Percentiles rank a stretch among this genome's conserved stretches.
Conservation (phyloP, 495 filamentous ascomycete species). For the Pseudotulostoma volvatum region DNA sequence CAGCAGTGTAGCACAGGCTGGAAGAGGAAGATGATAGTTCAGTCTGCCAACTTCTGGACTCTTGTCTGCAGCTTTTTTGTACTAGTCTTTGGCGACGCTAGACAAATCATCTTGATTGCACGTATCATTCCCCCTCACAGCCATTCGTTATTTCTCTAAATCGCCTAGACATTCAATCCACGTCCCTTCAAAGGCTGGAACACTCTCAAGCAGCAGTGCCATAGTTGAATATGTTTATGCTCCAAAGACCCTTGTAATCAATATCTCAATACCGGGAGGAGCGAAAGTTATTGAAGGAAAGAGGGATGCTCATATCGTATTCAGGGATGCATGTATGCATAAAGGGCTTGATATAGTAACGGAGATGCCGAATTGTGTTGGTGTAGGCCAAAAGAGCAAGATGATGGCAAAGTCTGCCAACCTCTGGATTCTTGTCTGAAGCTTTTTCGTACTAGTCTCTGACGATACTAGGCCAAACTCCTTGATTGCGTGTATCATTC, state of each 20-base stretch:
- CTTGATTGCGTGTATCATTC: constrained; percentile 49
- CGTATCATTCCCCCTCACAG: constrained; percentile 56
- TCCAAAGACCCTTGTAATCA: constrained; percentile 54
- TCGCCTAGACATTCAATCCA: constrained; percentile 89
- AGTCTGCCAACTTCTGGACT: constrained; percentile 54
- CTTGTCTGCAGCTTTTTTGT: constrained; percentile 57
- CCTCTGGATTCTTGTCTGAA: constrained; percentile 48
- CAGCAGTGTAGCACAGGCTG: no score
- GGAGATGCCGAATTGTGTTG: constrained; percentile 56
- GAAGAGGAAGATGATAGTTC: constrained; percentile 78
- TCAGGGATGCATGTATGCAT: constrained; percentile 35
- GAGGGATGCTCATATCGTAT: constrained; percentile 50
- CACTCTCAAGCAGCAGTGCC: constrained; percentile 59
- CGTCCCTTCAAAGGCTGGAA: constrained; percentile 59
- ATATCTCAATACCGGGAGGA: no score
- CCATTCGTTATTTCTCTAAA: constrained; percentile 58
- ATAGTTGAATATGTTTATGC: constrained; percentile 73
- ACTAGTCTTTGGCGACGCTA: constrained; percentile 63
- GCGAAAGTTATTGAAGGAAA: constrained; percentile 53
- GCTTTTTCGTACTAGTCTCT: constrained; percentile 71
- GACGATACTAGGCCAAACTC: constrained; percentile 63
- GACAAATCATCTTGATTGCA: constrained; percentile 66
- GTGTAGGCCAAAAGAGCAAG: constrained; percentile 66
- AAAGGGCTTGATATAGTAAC: constrained; percentile 48
- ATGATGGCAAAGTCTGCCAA: constrained; percentile 72